These are phyloP conservation scores for Wickerhamiella shivajii DNA, from an alignment of 805 yeast species.

Conservation along the genomic window DNA sequence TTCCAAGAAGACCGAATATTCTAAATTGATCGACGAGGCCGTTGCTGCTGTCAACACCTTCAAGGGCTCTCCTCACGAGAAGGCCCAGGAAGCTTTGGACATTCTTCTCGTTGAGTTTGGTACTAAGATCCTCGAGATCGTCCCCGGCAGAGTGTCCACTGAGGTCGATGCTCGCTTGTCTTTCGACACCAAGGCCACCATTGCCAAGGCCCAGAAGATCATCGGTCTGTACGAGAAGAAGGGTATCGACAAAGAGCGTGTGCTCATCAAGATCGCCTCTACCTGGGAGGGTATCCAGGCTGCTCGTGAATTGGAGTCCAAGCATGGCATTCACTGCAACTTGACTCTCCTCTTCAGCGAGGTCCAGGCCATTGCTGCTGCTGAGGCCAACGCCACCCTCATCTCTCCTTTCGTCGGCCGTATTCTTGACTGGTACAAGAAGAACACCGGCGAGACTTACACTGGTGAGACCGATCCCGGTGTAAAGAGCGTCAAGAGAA, in stretches of 20 bases:
- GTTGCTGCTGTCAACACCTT: slow-evolving; percentile 64
- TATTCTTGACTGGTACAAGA: slow-evolving; percentile 97
- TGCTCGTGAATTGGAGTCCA: slow-evolving; percentile 83
- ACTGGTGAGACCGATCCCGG: slow-evolving; percentile 82
- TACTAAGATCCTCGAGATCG: slow-evolving; percentile 77
- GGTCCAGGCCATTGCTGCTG: slow-evolving; percentile 97
- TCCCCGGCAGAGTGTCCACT: slow-evolving; percentile 98
- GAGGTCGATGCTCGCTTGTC: slow-evolving; percentile 98
- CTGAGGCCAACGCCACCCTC: slow-evolving; percentile 91
- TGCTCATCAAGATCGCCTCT: slow-evolving; percentile 91
- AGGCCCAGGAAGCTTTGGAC: slow-evolving; percentile 76
- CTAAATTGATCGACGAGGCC: slow-evolving; percentile 80
- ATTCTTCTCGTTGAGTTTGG: slow-evolving; percentile 93
- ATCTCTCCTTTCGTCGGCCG: slow-evolving; percentile 99
- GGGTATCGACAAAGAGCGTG: slow-evolving; percentile 80
- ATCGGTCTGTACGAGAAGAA: slow-evolving; percentile 71
- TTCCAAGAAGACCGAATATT: slow-evolving; percentile 75
- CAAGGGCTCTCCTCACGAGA: slow-evolving; percentile 30
- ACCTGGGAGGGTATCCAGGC: slow-evolving; percentile 99
- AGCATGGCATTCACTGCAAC: slow-evolving; percentile 87
- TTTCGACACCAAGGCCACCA: slow-evolving; percentile 85
- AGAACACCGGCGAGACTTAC: slow-evolving; percentile 79
- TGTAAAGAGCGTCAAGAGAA: slow-evolving; percentile 73
- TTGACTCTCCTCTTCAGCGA: slow-evolving; percentile 89
- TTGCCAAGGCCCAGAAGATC: slow-evolving; percentile 84